Evolutionary conservation across 2,329 filamentous ascomycete genomes (phyloP).

Genomic region (Paracoccidioides lutzii): DNA sequence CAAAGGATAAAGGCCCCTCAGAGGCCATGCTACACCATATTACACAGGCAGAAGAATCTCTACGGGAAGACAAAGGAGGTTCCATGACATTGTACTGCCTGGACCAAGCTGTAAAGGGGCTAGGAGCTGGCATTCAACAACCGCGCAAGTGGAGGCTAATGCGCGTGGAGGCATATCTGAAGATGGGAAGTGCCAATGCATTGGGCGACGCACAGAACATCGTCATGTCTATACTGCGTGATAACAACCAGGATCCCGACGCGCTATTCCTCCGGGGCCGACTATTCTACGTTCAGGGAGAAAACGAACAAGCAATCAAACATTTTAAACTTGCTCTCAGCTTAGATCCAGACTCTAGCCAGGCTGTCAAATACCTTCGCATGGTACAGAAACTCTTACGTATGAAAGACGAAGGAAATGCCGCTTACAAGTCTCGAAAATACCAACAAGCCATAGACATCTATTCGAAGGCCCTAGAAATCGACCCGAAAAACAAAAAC

Average conservation of each 20-base stretch:
- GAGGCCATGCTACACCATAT: conserved; percentile 76
- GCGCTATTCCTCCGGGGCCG: conserved; percentile 80
- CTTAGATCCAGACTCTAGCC: conserved; percentile 83
- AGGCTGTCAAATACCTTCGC: conserved; percentile 76
- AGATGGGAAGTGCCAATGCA: conserved; percentile 81
- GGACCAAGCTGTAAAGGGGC: conserved; percentile 72
- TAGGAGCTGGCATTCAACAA: conserved; percentile 61
- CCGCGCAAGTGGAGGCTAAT: conserved; percentile 91
- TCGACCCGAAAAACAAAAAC: conserved; percentile 79
- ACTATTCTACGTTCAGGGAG: conserved; percentile 78
- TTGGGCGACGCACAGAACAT: conserved; percentile 86
- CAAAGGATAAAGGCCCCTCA: conserved; percentile 74
- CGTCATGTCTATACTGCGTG: conserved; percentile 71
- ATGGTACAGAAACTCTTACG: conserved; percentile 84
- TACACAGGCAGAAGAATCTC: conserved; percentile 61
- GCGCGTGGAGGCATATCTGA: conserved; percentile 80
- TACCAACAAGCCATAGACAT: conserved; percentile 72
- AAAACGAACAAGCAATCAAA: conserved; percentile 87
- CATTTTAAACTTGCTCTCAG: conserved; percentile 81
- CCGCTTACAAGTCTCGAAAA: conserved; percentile 71
- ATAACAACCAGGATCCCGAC: conserved; percentile 85
- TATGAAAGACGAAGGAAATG: conserved; percentile 89
- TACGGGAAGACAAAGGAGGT: conserved; percentile 62
- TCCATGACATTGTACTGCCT: conserved; percentile 89
- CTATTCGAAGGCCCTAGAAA: conserved; percentile 68